These are phyloP conservation scores for Trichocomaceae sp. DNA, from an alignment of 2,329 filamentous ascomycete genomes.

Conservation along the genomic window DNA sequence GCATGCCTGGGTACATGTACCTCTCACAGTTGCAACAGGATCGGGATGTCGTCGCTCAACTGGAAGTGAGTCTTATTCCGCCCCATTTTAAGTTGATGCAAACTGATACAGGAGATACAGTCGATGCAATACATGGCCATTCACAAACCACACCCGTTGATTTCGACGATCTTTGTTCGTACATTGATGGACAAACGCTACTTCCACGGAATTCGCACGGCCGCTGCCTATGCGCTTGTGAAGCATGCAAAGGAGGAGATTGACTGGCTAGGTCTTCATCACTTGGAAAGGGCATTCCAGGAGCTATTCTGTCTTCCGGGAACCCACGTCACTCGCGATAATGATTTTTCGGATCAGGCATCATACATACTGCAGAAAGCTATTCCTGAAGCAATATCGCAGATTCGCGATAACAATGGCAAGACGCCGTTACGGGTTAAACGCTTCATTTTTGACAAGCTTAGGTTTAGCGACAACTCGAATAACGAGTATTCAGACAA, in stretches of 20 bases:
- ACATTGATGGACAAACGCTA: slow-evolving; percentile 89
- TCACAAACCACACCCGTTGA: slow-evolving; percentile 65
- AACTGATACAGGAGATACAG: slow-evolving; percentile 21
- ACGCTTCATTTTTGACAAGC: slow-evolving; percentile 77
- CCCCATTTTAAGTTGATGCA: slow-evolving; percentile 9
- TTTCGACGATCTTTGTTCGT: slow-evolving; percentile 80
- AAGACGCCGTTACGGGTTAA: slow-evolving; percentile 73
- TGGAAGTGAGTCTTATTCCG: slow-evolving; percentile 43
- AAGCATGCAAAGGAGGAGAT: slow-evolving; percentile 66
- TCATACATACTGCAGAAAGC: slow-evolving; percentile 78
- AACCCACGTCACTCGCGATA: slow-evolving; percentile 72
- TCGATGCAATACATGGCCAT: slow-evolving; percentile 68
- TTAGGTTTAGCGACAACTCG: slow-evolving; percentile 91
- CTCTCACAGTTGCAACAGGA: slow-evolving; percentile 96
- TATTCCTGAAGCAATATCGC: slow-evolving; percentile 73
- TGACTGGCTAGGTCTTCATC: slow-evolving; percentile 71
- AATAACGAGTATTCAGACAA: slow-evolving; percentile 84
- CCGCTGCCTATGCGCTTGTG: slow-evolving; percentile 73
- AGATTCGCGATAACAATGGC: slow-evolving; percentile 66
- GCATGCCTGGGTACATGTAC: slow-evolving; percentile 95
- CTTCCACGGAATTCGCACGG: slow-evolving; percentile 83
- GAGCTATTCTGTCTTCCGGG: slow-evolving; percentile 80
- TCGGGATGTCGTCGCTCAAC: slow-evolving; percentile 84
- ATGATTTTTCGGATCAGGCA: slow-evolving; percentile 83
- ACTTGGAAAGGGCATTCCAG: slow-evolving; percentile 78